Evolutionary conservation across 1,284 basidiomycete species (phyloP), one percentile per base, ranked within the genome.

Genomic region (Hypsizygus ulmarius): DNA sequence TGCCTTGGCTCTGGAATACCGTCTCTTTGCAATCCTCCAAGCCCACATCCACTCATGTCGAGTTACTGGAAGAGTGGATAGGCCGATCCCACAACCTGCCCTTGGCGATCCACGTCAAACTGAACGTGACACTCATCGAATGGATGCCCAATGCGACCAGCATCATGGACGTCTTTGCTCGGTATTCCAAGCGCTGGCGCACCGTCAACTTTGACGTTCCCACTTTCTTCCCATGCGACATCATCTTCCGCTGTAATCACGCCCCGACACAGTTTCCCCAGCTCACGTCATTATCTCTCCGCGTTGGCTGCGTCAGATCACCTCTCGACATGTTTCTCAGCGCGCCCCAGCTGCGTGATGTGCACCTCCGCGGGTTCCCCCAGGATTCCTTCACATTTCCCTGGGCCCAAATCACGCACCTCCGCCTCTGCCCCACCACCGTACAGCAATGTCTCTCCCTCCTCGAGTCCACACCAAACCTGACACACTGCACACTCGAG

Each of bases 1-100:
- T 58, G 52, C 57, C 57, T 3, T 58, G 51, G 46, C 50, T 58
- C 9, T 56, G 57, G 53, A 54, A 43, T 21, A 56, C 47, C 27
- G 40, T 56, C 18, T 47, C 33, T 21, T 42, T 58, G 6, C 41
- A 25, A 29, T 34, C 47, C 9, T 38, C 49, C 25, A 42, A 34
- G 9, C 52, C 50, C 11, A 52, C 49, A n/a, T 35, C 36, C 6
- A 25, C 19, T 15, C 51, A 53, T 38, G 51, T 45, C 41, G 38
- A 51, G 10, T 37, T 54, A 1, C 47, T 58, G n/a, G 47, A 51
- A 12, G 49, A 54, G 32, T 58, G 56, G 56, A 47, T 56, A 29
- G 37, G 29, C 3, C 54, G 54, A 14, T 54, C 56, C 16, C 44
- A 30, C 2, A 47, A 53, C 19, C 21, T 58, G 1, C 52, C 50